Conservation (phyloP, 768 basidiomycete genomes). For the Lanmaoa rubissima region DNA sequence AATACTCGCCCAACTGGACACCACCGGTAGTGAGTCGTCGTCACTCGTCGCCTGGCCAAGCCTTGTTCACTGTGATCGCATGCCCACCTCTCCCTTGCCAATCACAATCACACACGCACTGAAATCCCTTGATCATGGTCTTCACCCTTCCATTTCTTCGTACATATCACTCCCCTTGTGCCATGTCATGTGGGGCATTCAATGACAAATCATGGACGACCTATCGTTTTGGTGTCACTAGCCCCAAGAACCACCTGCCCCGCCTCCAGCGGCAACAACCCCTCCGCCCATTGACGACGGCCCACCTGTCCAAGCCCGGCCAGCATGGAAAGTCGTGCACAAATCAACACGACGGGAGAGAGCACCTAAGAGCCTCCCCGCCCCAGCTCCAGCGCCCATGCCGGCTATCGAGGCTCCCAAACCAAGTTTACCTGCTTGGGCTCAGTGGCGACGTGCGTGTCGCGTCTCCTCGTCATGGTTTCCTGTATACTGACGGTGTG, state of each 20-base stretch:
- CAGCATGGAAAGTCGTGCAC: slow-evolving; percentile 73
- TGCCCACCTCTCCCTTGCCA: neutral
- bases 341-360: slow-evolving; percentile 58
- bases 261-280: slow-evolving; percentile 38
- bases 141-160: neutral
- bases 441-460: slow-evolving; percentile 74
- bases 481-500: neutral
- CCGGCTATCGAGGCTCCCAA: slow-evolving; percentile 47
- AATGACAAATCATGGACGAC: neutral
- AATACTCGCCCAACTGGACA: slow-evolving; percentile 74
- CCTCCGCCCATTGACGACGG: slow-evolving; percentile 48
- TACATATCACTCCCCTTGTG: neutral
- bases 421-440: slow-evolving; percentile 70
- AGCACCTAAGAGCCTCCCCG: slow-evolving; percentile 42
- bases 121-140: neutral
- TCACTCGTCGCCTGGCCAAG: neutral
- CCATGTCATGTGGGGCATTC: neutral
- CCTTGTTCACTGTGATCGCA: neutral
- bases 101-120: neutral
- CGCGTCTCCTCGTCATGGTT: neutral
- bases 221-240: neutral
- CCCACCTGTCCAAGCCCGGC: slow-evolving; percentile 50
- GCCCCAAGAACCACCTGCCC: slow-evolving; percentile 38
- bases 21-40: slow-evolving; percentile 52
- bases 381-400: slow-evolving; percentile 30